phyloP scores from a whole-genome alignment of 2,329 filamentous ascomycete species.

The Neofusicoccum kwambonambiense region DNA sequence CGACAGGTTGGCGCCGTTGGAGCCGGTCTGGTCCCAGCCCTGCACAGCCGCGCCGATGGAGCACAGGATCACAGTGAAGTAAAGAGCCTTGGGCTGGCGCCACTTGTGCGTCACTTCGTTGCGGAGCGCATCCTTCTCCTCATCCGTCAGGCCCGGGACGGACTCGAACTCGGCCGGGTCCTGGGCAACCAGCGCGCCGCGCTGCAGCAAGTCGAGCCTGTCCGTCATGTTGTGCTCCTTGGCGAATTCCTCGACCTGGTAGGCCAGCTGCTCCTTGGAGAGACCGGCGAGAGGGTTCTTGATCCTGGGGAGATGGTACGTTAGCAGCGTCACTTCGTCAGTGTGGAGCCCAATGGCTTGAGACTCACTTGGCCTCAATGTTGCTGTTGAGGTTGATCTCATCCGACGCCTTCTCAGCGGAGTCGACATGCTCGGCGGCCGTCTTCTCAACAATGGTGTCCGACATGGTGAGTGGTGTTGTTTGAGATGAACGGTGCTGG shows the following conservation, averaged over 20 bases:
- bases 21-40: conserved; percentile 65
- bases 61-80: conserved; percentile 66
- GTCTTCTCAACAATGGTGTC: conserved; percentile 13
- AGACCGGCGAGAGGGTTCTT: conserved; percentile 59
- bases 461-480: conserved; percentile 6
- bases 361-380: conserved; percentile 16
- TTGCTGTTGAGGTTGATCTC: conserved; percentile 20
- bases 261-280: conserved; percentile 50
- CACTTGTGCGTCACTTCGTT: conserved; percentile 68
- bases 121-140: conserved; percentile 59
- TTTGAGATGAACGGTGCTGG: background rate
- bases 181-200: conserved; percentile 73
- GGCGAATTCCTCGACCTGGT: conserved; percentile 62
- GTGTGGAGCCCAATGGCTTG: background rate
- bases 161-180: conserved; percentile 63
- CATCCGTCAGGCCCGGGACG: conserved; percentile 59
- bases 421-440: conserved; percentile 5
- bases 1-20: conserved; percentile 56
- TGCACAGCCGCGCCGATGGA: conserved; percentile 68
- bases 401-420: conserved; percentile 3
- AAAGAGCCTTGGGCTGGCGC: conserved; percentile 53
- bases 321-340: background rate
- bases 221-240: conserved; percentile 58
- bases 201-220: conserved; percentile 59
- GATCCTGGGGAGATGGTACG: conserved; percentile 40